These are phyloP conservation scores for Cornus kousa DNA, from an alignment of 148 eudicot species.

Conservation along the genomic window DNA sequence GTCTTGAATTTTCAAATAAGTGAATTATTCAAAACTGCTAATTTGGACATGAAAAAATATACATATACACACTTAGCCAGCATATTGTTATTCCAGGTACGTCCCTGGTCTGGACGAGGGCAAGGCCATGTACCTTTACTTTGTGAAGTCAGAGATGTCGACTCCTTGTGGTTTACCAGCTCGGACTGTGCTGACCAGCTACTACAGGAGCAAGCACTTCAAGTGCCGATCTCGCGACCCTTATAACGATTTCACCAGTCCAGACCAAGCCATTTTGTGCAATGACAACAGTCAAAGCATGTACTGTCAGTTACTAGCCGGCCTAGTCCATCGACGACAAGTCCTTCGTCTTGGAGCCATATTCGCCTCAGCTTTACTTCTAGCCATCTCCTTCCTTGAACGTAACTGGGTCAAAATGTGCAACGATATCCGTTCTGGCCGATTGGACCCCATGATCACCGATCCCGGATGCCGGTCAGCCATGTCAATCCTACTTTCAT, in stretches of 20 bases:
- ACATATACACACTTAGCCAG: too few relatives aligned
- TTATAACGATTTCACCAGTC: constrained; percentile 56
- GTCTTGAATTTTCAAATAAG: too few relatives aligned
- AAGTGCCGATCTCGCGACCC: constrained; percentile 46
- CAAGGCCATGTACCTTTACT: constrained; percentile 67
- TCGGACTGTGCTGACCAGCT: constrained; percentile 69
- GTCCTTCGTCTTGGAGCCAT: constrained; percentile 79
- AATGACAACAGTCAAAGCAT: constrained; percentile 75
- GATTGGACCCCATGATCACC: constrained; percentile 37
- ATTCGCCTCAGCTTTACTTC: constrained; percentile 73
- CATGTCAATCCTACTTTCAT: constrained; percentile 32
- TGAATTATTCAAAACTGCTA: too few relatives aligned
- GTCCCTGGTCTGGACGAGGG: constrained; percentile 63
- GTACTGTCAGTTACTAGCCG: constrained; percentile 73
- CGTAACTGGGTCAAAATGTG: constrained; percentile 50
- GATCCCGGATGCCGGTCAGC: constrained; percentile 49
- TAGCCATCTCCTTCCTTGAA: constrained; percentile 62
- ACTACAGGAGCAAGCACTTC: constrained; percentile 67
- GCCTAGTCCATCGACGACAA: constrained; percentile 53
- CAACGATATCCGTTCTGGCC: constrained; percentile 55
- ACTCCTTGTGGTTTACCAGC: constrained; percentile 73
- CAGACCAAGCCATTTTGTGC: constrained; percentile 60
- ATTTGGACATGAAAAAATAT: too few relatives aligned
- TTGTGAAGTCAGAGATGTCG: constrained; percentile 68
- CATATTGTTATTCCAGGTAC: constrained; percentile 30